Percentiles rank a stretch among this genome's conserved stretches.
These are phyloP conservation scores for Russula emetica DNA, from an alignment of 768 basidiomycete genomes.

Conservation along the genomic window DNA sequence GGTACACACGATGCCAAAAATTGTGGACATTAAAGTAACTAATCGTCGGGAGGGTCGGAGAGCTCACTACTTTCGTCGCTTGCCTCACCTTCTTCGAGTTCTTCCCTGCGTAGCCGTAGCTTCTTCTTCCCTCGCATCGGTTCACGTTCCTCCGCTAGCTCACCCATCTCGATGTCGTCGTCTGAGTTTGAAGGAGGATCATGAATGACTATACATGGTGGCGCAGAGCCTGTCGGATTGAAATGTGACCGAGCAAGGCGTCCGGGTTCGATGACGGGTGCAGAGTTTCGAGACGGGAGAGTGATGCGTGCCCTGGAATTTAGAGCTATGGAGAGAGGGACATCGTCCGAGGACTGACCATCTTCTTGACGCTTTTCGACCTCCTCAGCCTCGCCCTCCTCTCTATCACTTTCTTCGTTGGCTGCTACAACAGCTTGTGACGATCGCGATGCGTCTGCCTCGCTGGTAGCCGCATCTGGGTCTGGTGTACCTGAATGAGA, in stretches of 20 bases:
- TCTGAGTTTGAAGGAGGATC: conserved; percentile 29
- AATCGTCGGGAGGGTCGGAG: conserved; percentile 67
- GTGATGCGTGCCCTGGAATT: conserved; percentile 37
- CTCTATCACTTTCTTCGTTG: conserved; percentile 28
- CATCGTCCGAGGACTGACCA: conserved; percentile 33
- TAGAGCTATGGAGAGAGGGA: conserved; percentile 32
- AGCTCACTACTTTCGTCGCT: conserved; percentile 75
- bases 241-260: conserved; percentile 6
- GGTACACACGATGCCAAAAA: conserved; percentile 12
- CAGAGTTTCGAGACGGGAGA: conserved; percentile 33
- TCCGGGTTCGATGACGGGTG: conserved; percentile 13
- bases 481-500: conserved; percentile 22
- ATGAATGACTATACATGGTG: conserved; percentile 25
- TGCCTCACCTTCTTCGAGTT: conserved; percentile 83
- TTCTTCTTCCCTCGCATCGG: conserved; percentile 50
- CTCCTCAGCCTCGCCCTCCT: conserved; percentile 40
- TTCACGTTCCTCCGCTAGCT: conserved; percentile 69
- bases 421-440: conserved; percentile 50
- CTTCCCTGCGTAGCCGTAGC: conserved; percentile 46
- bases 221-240: conserved; percentile 20
- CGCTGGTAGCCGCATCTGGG: conserved; percentile 20
- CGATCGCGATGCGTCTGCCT: conserved; percentile 39
- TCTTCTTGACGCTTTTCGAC: conserved; percentile 43
- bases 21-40: conserved; percentile 6
- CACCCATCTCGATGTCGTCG: conserved; percentile 90